Percentiles rank a stretch among this genome's conserved stretches.
Evolutionary conservation across 129 eudicot genomes (phyloP).

Genomic region (Sambucus nigra): DNA sequence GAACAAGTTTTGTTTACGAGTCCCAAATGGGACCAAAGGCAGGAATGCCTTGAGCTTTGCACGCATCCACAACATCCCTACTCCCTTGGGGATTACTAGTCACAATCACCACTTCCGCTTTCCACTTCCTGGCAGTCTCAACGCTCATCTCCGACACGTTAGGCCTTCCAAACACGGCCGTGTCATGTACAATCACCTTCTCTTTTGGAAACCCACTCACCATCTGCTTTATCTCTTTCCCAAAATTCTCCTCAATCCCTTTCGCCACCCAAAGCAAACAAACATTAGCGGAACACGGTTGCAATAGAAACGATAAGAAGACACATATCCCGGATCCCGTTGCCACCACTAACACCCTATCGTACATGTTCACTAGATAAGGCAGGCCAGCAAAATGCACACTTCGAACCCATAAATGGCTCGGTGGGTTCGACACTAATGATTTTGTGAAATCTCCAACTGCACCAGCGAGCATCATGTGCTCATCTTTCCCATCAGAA

Average conservation of each 20-base stretch:
- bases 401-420: slow-evolving; percentile 61
- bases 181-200: slow-evolving; percentile 64
- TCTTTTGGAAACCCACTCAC: slow-evolving; percentile 50
- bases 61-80: slow-evolving; percentile 66
- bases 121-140: slow-evolving; percentile 41
- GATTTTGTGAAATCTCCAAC: slow-evolving; percentile 74
- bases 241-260: slow-evolving; percentile 62
- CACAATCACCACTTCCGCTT: slow-evolving; percentile 68
- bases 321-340: slow-evolving; percentile 79
- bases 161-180: slow-evolving; percentile 58
- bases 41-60: slow-evolving; percentile 57
- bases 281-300: slow-evolving; percentile 47
- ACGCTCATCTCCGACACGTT: slow-evolving; percentile 62
- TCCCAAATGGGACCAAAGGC: slow-evolving; percentile 86
- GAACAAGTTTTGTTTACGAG: slow-evolving; percentile 18
- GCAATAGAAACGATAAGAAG: slow-evolving; percentile 54
- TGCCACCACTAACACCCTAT: slow-evolving; percentile 55
- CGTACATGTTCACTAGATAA: slow-evolving; percentile 63
- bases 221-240: slow-evolving; percentile 51
- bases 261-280: slow-evolving; percentile 68
- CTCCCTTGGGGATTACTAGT: slow-evolving; percentile 74
- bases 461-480: slow-evolving; percentile 84
- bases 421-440: slow-evolving; percentile 51
- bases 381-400: slow-evolving; percentile 74
- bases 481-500: slow-evolving; percentile 50